A percentile compares a stretch with the other conserved stretches of the same genome.
These are phyloP conservation scores for Psophocarpus tetragonolobus DNA, from an alignment of 306 rosid genomes.

Conservation along the genomic window DNA sequence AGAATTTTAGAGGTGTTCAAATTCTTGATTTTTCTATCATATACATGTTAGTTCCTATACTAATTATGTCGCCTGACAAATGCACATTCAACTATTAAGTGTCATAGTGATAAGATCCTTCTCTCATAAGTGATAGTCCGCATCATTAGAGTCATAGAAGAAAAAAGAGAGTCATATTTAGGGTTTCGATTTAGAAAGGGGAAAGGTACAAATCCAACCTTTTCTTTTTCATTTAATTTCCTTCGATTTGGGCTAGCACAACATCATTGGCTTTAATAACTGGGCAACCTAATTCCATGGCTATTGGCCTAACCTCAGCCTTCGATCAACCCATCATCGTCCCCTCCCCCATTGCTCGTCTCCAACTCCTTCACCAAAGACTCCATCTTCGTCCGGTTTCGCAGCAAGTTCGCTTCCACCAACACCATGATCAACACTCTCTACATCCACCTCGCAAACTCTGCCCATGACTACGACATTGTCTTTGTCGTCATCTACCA, in stretches of 20 bases:
- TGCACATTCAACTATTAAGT: too few relatives aligned
- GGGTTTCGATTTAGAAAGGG: too few relatives aligned
- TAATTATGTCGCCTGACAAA: too few relatives aligned
- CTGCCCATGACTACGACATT: slow-evolving; percentile 46
- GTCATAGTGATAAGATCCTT: too few relatives aligned
- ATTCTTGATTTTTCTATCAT: too few relatives aligned
- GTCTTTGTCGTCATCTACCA: slow-evolving; percentile 73
- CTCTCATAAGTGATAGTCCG: too few relatives aligned
- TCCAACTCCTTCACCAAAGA: slow-evolving; percentile 73
- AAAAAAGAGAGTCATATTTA: too few relatives aligned
- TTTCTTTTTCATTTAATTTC: background rate
- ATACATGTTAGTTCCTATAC: too few relatives aligned
- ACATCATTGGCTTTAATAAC: background rate
- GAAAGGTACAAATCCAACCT: too few relatives aligned
- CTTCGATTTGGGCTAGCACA: background rate
- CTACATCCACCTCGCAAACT: slow-evolving; percentile 56
- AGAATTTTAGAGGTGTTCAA: too few relatives aligned
- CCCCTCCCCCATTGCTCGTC: slow-evolving; percentile 53
- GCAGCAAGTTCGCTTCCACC: slow-evolving; percentile 96
- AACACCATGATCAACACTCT: slow-evolving; percentile 89
- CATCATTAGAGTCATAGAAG: too few relatives aligned
- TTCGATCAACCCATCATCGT: slow-evolving; percentile 52
- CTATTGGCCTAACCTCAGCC: slow-evolving; percentile 56
- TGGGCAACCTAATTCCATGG: slow-evolving; percentile 45
- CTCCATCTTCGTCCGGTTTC: slow-evolving; percentile 79